Percentiles rank a stretch among this genome's conserved stretches.
Conservation (phyloP, 306 rosid genomes). For the Vachellia pachyceras region DNA sequence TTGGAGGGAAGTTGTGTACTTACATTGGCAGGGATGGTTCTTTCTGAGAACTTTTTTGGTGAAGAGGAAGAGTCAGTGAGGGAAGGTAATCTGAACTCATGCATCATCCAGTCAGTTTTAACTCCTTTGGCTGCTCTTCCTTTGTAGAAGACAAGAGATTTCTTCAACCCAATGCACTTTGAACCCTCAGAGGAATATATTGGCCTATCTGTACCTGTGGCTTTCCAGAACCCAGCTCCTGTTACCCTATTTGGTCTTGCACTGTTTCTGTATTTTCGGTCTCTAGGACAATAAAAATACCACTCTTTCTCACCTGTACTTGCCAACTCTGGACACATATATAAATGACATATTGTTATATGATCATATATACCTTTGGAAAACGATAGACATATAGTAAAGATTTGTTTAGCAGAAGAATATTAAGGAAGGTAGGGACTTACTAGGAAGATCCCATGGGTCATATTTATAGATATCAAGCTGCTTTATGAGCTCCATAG, state of each 20-base stretch:
- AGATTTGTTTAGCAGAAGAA: no score
- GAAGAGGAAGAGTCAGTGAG: slow-evolving; percentile 55
- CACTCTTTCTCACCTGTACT: slow-evolving; percentile 40
- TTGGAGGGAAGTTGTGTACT: background rate
- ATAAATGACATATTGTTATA: background rate
- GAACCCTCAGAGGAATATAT: slow-evolving; percentile 54
- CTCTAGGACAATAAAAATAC: slow-evolving; percentile 85
- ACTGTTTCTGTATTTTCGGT: slow-evolving; percentile 88
- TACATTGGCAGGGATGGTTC: slow-evolving; percentile 68
- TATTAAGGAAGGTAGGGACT: no score
- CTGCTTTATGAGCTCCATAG: slow-evolving; percentile 60
- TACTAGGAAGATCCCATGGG: slow-evolving; percentile 56
- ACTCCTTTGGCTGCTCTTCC: slow-evolving; percentile 90
- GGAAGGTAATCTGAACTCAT: slow-evolving; percentile 86
- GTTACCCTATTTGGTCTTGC: slow-evolving; percentile 84
- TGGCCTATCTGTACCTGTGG: slow-evolving; percentile 70
- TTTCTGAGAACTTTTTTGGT: slow-evolving; percentile 58
- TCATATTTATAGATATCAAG: no score
- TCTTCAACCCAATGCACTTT: slow-evolving; percentile 83
- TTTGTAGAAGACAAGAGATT: slow-evolving; percentile 79
- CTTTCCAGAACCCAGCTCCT: slow-evolving; percentile 91
- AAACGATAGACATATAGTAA: slow-evolving; percentile 8
- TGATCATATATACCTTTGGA: background rate
- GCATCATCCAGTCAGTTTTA: slow-evolving; percentile 99
- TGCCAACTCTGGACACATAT: slow-evolving; percentile 28